Conservation (phyloP, 306 rosid species). For the Alnus rubra region DNA sequence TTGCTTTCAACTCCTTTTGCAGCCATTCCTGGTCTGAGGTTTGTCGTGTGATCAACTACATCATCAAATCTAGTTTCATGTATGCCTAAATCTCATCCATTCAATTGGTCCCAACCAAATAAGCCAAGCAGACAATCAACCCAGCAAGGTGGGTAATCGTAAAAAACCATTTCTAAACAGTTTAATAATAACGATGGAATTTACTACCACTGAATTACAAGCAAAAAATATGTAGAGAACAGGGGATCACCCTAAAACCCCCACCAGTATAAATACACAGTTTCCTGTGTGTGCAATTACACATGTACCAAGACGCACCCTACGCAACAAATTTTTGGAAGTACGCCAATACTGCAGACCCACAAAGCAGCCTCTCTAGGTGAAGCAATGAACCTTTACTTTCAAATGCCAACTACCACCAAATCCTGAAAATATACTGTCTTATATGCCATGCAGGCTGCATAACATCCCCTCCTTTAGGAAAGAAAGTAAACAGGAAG, state of each 20-base stretch:
- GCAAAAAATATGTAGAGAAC: conserved; percentile 8
- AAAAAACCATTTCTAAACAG: conserved; percentile 8
- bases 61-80: no score
- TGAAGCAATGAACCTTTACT: conserved; percentile 21
- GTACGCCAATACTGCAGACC: conserved; percentile 19
- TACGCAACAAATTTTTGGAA: conserved; percentile 12
- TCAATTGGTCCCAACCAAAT: no score
- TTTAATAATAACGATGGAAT: conserved; percentile 18
- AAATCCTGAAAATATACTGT: conserved; percentile 13
- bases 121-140: no score
- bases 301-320: conserved; percentile 25
- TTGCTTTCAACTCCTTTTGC: no score
- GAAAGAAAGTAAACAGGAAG: conserved; percentile 17
- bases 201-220: conserved; percentile 24
- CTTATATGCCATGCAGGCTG: conserved; percentile 1
- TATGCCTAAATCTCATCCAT: no score
- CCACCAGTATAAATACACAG: conserved; percentile 22
- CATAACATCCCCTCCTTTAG: conserved; percentile 10
- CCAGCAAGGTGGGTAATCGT: neutral
- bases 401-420: conserved; percentile 2
- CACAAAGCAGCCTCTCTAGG: conserved; percentile 7
- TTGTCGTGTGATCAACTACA: no score
- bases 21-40: no score
- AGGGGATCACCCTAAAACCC: conserved; percentile 38
- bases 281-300: conserved; percentile 2